Base-by-base conservation (phyloP, 768 basidiomycete genomes). In the Suillus decipiens region DNA sequence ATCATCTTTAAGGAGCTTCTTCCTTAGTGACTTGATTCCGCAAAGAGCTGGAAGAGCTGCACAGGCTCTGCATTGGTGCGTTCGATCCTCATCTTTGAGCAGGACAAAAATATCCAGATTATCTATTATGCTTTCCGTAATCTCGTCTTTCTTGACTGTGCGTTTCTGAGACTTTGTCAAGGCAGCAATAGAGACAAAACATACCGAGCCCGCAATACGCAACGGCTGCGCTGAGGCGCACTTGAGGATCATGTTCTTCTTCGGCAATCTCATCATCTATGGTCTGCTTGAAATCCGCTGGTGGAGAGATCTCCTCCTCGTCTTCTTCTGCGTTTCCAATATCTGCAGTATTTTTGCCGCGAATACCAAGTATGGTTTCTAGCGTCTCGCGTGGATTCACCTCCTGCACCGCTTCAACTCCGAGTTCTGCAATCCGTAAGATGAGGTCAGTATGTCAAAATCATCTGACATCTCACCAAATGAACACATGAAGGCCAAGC, bases 31-130 rank as follows among this genome's bases (percentile, higher is more conserved):
- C 1, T 15, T 0, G 10, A 64, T 62, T 36, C 71, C 70, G 61
- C 70, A 76, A 43, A 74, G 72, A 10, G 73, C 72, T 0, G 73
- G 74, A 5, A 74, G 37, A 45, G 64, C 75, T 5, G 65, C 67
- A 66, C 73, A 76, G 33, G 66, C 73, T 3, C 71, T 73, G 53
- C 45, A 24, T 22, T 60, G 63, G 14, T 31, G 15, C 4, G 60
- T 65, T 51, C 53, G 37, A 10, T 71, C 47, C 5, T 34, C 17
- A 22, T 54, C 53, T 12, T 63, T 45, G 28, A 74, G 63, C 28
- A 76, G 60, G 1, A 28, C 60, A 11, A 66, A 47, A 2, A 74
- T 53, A 11, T 72, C 67, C 3, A 53, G 31, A 17, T 4, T 6
- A 10, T 19, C 51, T 5, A 53, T 17, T 33, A 53, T 33, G 1